Conservation (phyloP, 495 filamentous ascomycete genomes). For the Aspergillus funiculosus region DNA sequence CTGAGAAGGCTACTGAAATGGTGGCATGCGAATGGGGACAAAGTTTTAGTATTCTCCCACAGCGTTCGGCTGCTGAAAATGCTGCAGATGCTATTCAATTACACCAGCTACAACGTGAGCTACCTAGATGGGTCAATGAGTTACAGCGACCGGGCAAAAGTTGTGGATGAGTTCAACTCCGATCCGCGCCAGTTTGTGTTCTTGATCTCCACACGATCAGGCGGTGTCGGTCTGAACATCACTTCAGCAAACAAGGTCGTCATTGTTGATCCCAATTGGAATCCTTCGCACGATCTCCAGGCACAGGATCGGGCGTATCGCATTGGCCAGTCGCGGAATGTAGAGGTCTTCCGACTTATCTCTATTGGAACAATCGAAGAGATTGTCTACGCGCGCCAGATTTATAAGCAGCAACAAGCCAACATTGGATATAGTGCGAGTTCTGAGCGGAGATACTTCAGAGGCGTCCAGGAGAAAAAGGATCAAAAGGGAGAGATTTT, state of each 20-base stretch:
- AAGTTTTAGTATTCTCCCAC: slow-evolving; percentile 91
- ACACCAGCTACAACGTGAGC: slow-evolving; percentile 85
- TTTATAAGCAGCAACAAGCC: slow-evolving; percentile 98
- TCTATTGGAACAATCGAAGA: slow-evolving; percentile 93
- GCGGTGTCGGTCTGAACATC: slow-evolving; percentile 88
- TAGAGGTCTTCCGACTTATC: slow-evolving; percentile 94
- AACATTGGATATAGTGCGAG: slow-evolving; percentile 96
- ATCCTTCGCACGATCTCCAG: slow-evolving; percentile 87
- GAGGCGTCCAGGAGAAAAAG: slow-evolving; percentile 80
- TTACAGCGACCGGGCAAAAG: slow-evolving; percentile 73
- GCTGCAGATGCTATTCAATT: slow-evolving; percentile 76
- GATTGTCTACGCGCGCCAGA: slow-evolving; percentile 93
- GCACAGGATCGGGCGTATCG: slow-evolving; percentile 96
- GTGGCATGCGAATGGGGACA: slow-evolving; percentile 87
- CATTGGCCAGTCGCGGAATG: slow-evolving; percentile 87
- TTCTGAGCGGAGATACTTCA: slow-evolving; percentile 90
- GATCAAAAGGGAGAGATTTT: slow-evolving; percentile 90
- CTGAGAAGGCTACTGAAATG: slow-evolving; percentile 79
- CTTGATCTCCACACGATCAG: slow-evolving; percentile 88
- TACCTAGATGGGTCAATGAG: slow-evolving; percentile 85
- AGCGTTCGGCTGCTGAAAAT: slow-evolving; percentile 81
- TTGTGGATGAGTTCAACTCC: slow-evolving; percentile 87
- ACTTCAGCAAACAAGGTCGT: slow-evolving; percentile 98
- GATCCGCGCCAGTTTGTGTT: slow-evolving; percentile 90
- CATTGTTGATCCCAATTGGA: slow-evolving; percentile 97